These are phyloP conservation scores for Debaryomyces udenii DNA, from an alignment of 1,139 yeast genomes.

Conservation along the genomic window DNA sequence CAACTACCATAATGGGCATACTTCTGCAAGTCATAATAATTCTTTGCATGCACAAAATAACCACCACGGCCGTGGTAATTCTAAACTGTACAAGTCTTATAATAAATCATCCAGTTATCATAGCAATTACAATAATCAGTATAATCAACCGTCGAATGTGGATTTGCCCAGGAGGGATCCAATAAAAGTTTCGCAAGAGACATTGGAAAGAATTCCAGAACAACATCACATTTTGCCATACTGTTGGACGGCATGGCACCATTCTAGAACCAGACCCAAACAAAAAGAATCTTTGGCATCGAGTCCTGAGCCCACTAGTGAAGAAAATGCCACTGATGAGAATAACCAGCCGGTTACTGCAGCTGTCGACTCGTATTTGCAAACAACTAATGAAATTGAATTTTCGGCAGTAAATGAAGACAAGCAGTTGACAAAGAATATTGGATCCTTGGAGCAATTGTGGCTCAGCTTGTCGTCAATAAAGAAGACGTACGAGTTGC, in stretches of 20 bases:
- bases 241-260: slow-evolving; percentile 56
- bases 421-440: slow-evolving; percentile 30
- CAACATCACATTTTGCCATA: slow-evolving; percentile 47
- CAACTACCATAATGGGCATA: slow-evolving; percentile 10
- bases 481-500: slow-evolving; percentile 50
- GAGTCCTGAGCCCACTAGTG: slow-evolving; percentile 12
- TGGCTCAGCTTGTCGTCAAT: slow-evolving; percentile 57
- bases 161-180: slow-evolving; percentile 43
- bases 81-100: slow-evolving; percentile 13
- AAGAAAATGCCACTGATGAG: slow-evolving; percentile 18
- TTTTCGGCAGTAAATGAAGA: slow-evolving; percentile 28
- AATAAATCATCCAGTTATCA: slow-evolving; percentile 10
- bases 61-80: slow-evolving; percentile 14
- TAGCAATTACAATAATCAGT: slow-evolving; percentile 12
- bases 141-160: slow-evolving; percentile 19
- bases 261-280: slow-evolving; percentile 35
- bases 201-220: slow-evolving; percentile 31
- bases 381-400: slow-evolving; percentile 44
- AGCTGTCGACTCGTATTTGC: slow-evolving; percentile 46
- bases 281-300: slow-evolving; percentile 9
- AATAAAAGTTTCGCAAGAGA: slow-evolving; percentile 34
- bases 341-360: slow-evolving; percentile 14
- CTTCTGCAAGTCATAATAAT: slow-evolving; percentile 2
- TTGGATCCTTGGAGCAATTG: slow-evolving; percentile 63
- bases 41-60: slow-evolving; percentile 12